Percentiles rank a stretch among this genome's conserved stretches.
phyloP scores from a whole-genome alignment of 169 alveolate species.

The Eimeria acervulina region DNA sequence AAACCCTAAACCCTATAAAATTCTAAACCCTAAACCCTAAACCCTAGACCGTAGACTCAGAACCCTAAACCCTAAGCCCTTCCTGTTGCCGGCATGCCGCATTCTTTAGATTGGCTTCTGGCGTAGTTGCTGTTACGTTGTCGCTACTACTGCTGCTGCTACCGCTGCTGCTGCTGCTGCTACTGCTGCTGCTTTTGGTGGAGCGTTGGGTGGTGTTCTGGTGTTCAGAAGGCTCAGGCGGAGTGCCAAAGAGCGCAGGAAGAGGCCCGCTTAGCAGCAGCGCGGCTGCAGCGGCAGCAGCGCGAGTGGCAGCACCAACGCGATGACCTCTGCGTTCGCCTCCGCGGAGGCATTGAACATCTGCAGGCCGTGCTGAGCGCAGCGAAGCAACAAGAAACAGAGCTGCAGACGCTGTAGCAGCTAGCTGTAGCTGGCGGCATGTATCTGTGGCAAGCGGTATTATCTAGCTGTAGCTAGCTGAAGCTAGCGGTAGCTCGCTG shows the following conservation, averaged over 20 bases:
- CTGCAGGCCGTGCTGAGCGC: neutral
- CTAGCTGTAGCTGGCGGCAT: neutral
- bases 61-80: neutral
- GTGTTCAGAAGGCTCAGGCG: neutral
- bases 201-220: neutral
- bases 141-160: neutral
- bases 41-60: neutral
- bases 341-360: neutral
- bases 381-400: neutral
- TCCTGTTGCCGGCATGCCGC: neutral
- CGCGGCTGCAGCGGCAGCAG: constrained; percentile 65
- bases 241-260: constrained; percentile 48
- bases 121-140: neutral
- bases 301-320: constrained; percentile 53
- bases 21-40: neutral
- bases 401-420: neutral
- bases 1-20: constrained; percentile 18
- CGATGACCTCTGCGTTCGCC: neutral
- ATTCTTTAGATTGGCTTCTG: neutral
- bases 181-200: neutral
- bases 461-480: neutral
- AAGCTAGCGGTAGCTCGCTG: neutral
- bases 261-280: constrained; percentile 32
- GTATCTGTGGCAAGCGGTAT: neutral
- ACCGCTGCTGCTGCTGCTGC: neutral